Conservation (phyloP, 2,329 filamentous ascomycete genomes). For the Ophiognomonia clavigignenti-juglandacearum region DNA sequence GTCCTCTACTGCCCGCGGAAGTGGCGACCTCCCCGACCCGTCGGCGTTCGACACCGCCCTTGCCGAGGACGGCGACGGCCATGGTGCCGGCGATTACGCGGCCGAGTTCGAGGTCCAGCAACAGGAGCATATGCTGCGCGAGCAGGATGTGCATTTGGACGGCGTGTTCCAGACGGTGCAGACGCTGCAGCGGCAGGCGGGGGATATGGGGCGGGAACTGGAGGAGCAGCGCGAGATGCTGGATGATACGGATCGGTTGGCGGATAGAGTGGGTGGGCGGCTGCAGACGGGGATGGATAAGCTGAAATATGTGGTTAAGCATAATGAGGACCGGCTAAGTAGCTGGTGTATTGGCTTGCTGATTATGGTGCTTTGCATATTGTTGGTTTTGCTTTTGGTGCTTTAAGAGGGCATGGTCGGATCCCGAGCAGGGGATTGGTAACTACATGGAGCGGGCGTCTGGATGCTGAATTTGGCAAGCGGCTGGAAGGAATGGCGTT, state of each 20-base stretch:
- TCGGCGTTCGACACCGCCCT: conserved; percentile 56
- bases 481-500: too few relatives aligned
- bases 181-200: conserved; percentile 82
- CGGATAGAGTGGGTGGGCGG: conserved; percentile 82
- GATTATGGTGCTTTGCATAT: conserved; percentile 80
- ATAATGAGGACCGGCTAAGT: conserved; percentile 84
- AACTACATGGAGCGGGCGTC: not conserved
- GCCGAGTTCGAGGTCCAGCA: conserved; percentile 85
- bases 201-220: conserved; percentile 92
- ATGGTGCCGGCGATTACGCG: conserved; percentile 58
- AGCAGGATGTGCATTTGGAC: conserved; percentile 91
- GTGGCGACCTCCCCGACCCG: conserved; percentile 46
- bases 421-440: too few relatives aligned
- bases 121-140: conserved; percentile 85
- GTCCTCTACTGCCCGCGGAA: conserved; percentile 14
- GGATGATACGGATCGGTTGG: conserved; percentile 76
- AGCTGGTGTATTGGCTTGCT: conserved; percentile 88
- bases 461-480: not conserved
- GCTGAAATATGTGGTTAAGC: conserved; percentile 75
- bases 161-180: conserved; percentile 91
- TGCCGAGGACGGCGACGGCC: conserved; percentile 43
- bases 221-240: conserved; percentile 93
- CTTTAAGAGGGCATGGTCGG: conserved; percentile 38
- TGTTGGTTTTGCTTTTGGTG: conserved; percentile 73
- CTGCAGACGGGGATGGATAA: conserved; percentile 83